Evolutionary conservation across 257 asterid species (phyloP), one percentile per base, ranked within the genome.

Genomic region (Verbena officinalis): DNA sequence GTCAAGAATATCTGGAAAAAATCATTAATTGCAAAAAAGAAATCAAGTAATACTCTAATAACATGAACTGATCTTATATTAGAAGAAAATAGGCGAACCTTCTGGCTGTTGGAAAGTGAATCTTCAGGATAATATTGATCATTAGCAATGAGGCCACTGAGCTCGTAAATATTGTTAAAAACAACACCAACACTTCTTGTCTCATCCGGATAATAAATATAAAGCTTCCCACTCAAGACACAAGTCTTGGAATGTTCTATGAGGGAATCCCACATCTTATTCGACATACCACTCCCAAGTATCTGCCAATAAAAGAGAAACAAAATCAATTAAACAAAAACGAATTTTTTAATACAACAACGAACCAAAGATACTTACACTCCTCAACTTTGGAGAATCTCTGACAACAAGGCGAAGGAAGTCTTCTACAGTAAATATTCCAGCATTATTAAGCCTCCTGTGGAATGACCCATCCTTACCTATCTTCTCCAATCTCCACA

Each of bases 401-500:
- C 86, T 81, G 70, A 86, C 99, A 56, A 81, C 94, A 61, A 87
- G 94, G 45, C 95, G 80, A 55, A 93, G 89, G 76, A 93, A 93
- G 74, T 90, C 95, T 67, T 93, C 95, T 30, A 93, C 99, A 11
- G 79, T 63, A 78, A 73, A 77, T 78, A 93, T 83, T 59, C 85
- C 87, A 24, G 90, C 89, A 55, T 46, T 81, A 55, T 76, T 93
- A 62, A 93, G 86, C 86, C 96, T 86, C 85, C 84, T 93, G 82
- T 93, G 99, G 80, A 93, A 93, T 22, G 99, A 90, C 50, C 99
- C 99, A 68, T 93, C 99, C 79, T 93, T 93, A 66, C 99, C 97
- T 10, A 93, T 93, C 77, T 90, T 93, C 84, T 93, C 99, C 80
- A 93, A 74, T 90, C 99, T 90, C 99, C 99, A 93, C 16, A 93